These are phyloP conservation scores for Aechmea fasciata DNA, from an alignment of 176 grass and related monocot genomes.

Conservation along the genomic window DNA sequence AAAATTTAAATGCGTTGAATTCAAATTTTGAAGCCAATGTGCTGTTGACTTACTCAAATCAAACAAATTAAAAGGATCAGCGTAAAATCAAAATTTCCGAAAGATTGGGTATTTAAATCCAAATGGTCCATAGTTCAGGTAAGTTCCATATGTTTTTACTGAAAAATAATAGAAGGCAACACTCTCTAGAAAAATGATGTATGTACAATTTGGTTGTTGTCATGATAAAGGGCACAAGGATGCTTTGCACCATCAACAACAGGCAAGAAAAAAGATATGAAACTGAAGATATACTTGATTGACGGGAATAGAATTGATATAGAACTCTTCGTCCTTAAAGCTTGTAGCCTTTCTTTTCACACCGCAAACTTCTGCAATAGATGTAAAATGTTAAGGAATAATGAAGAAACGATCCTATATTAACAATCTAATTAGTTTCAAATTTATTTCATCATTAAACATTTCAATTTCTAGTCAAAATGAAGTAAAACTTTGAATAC, in stretches of 20 bases:
- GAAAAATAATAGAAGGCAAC: too few species aligned
- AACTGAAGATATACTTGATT: constrained; percentile 50
- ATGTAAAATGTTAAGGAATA: background rate
- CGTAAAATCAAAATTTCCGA: too few species aligned
- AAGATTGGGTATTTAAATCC: too few species aligned
- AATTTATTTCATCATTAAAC: background rate
- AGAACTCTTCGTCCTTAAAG: constrained; percentile 90
- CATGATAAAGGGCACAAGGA: background rate
- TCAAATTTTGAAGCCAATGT: too few species aligned
- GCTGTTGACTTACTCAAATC: too few species aligned
- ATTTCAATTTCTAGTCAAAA: background rate
- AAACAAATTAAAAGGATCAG: too few species aligned
- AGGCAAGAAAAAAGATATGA: background rate
- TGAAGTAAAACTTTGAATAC: background rate
- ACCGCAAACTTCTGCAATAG: constrained; percentile 61
- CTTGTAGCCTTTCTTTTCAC: constrained; percentile 58
- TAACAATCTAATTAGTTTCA: background rate
- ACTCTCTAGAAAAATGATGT: background rate
- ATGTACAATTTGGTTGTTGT: background rate
- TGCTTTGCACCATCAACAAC: background rate
- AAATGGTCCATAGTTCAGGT: too few species aligned
- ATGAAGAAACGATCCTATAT: background rate
- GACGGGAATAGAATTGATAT: constrained; percentile 87
- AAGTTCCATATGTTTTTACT: too few species aligned
- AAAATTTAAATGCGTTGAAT: too few species aligned